Evolutionary conservation across 805 yeast genomes (phyloP).

Genomic region (Cyberlindnera samutprakarnensis): DNA sequence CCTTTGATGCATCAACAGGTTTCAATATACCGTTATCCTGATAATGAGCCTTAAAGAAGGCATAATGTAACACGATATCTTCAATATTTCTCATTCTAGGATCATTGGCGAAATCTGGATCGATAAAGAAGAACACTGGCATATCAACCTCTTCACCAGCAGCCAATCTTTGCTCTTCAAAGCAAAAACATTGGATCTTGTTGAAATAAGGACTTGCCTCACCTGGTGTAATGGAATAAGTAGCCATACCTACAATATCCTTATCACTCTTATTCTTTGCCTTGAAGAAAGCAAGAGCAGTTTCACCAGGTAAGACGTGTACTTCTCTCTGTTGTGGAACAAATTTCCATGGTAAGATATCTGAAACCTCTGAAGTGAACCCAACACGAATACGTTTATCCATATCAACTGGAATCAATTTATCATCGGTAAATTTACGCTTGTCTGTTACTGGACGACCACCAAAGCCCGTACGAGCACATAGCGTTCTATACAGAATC

Average conservation of each 20-base stretch:
- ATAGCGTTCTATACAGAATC: conserved; percentile 83
- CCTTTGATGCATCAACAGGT: conserved; percentile 21
- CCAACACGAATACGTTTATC: conserved; percentile 74
- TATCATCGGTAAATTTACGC: conserved; percentile 75
- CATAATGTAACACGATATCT: conserved; percentile 84
- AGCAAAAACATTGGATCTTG: conserved; percentile 96
- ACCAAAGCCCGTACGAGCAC: conserved; percentile 94
- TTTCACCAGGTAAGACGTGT: conserved; percentile 90
- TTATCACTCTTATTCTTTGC: conserved; percentile 82
- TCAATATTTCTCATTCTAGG: conserved; percentile 88
- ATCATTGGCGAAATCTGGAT: conserved; percentile 90
- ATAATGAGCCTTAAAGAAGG: conserved; percentile 67
- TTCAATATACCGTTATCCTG: conserved; percentile 31
- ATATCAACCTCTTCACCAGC: conserved; percentile 98
- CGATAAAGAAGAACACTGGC: conserved; percentile 97
- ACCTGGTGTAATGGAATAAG: conserved; percentile 93
- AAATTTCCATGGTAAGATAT: conserved; percentile 90
- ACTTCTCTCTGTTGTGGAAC: conserved; percentile 93
- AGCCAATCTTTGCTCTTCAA: conserved; percentile 87
- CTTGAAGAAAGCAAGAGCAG: conserved; percentile 91
- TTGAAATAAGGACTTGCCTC: conserved; percentile 94
- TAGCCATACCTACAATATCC: conserved; percentile 97
- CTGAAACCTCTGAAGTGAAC: conserved; percentile 88
- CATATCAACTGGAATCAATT: conserved; percentile 80
- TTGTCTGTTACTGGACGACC: conserved; percentile 91